Conservation (phyloP, 345 rosid genomes). For the Eucalyptus curtisii region DNA sequence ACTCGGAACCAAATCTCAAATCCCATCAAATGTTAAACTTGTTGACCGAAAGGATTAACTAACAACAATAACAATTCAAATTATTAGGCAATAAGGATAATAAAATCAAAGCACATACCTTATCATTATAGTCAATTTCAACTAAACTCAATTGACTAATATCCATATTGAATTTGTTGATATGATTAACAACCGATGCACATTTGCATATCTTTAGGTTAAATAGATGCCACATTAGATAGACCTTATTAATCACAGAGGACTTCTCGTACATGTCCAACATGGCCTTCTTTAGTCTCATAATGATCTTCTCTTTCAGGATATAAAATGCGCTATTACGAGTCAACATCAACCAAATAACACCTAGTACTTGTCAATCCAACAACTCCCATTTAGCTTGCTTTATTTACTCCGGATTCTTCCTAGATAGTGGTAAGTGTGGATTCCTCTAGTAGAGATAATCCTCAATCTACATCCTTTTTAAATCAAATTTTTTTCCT, state of each 20-base stretch:
- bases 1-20: no score
- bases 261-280: neutral
- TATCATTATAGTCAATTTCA: neutral
- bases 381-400: neutral
- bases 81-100: no score
- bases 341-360: neutral
- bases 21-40: neutral
- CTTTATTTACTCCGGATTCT: neutral
- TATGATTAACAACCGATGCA: no score
- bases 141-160: neutral
- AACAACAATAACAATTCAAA: neutral
- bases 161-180: neutral
- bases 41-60: neutral
- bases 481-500: fast-evolving
- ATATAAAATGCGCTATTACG: no score
- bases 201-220: neutral
- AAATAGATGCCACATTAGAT: neutral
- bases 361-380: neutral
- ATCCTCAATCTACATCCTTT: neutral
- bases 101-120: neutral
- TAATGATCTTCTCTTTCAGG: neutral
- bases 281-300: neutral
- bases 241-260: neutral
- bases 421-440: neutral
- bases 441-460: neutral